These are phyloP conservation scores for Geotrichum australiense DNA, from an alignment of 1,139 yeast genomes.

Conservation along the genomic window DNA sequence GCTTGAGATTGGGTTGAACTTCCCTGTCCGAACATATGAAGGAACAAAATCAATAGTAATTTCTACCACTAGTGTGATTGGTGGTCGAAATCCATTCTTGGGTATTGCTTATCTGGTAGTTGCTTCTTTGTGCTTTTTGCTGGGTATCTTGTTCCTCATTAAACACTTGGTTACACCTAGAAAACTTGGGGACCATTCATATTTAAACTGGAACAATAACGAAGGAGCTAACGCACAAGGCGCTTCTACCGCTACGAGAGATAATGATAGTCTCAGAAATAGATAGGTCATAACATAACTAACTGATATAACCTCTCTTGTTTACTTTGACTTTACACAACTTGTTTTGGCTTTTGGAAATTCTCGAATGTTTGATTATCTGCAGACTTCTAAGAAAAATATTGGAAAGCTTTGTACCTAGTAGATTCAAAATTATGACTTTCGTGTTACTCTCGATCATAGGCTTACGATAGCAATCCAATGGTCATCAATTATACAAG, in stretches of 20 bases:
- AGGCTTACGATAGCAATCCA: too few relatives aligned
- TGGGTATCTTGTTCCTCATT: constrained; percentile 52
- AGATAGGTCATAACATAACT: too few relatives aligned
- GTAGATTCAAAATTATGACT: too few relatives aligned
- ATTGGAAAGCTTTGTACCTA: too few relatives aligned
- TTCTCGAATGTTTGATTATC: too few relatives aligned
- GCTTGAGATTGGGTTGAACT: constrained; percentile 69
- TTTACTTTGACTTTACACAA: too few relatives aligned
- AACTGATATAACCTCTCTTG: too few relatives aligned
- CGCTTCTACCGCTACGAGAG: constrained; percentile 15
- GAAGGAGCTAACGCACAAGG: constrained; percentile 12
- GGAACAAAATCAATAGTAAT: constrained; percentile 78
- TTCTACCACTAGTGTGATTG: constrained; percentile 79
- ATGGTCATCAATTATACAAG: too few relatives aligned
- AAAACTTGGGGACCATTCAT: constrained; percentile 63
- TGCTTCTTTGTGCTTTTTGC: constrained; percentile 74
- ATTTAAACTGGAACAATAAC: constrained; percentile 65
- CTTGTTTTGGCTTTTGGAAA: too few relatives aligned
- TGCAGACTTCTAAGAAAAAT: too few relatives aligned
- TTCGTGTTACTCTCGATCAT: too few relatives aligned
- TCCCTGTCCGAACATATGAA: constrained; percentile 76
- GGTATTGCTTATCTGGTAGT: constrained; percentile 89
- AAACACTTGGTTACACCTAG: constrained; percentile 64
- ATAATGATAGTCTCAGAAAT: constrained; percentile 12
- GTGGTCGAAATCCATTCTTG: constrained; percentile 82